phyloP scores from a whole-genome alignment of 2,329 filamentous ascomycete species.

The Sclerotinia subarctica region DNA sequence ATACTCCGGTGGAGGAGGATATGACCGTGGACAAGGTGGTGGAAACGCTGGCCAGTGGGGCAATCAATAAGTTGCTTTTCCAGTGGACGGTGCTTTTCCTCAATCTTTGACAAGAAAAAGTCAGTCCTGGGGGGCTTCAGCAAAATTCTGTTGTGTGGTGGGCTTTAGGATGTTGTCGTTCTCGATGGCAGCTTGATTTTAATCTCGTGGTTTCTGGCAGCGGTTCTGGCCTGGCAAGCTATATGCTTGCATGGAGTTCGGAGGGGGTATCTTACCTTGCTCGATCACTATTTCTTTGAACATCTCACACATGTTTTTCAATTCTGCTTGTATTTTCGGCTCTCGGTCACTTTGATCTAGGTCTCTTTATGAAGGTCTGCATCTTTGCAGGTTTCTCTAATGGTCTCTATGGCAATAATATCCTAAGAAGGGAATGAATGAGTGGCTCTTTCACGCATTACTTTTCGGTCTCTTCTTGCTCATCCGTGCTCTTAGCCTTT shows the following conservation, averaged over 20 bases:
- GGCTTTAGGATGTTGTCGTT: constrained; percentile 29
- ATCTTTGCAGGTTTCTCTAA: constrained; percentile 31
- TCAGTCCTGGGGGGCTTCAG: constrained; percentile 37
- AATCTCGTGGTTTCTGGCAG: constrained; percentile 38
- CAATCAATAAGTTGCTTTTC: constrained; percentile 11
- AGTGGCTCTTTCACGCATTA: constrained; percentile 37
- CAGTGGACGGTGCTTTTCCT: constrained; percentile 6
- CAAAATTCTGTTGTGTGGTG: constrained; percentile 39
- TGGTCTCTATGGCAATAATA: constrained; percentile 35
- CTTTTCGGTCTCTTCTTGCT: constrained; percentile 58
- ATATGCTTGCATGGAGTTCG: constrained; percentile 39
- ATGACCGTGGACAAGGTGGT: constrained; percentile 7
- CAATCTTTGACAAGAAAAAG: constrained; percentile 34
- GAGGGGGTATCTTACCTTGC: constrained; percentile 33
- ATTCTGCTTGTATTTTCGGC: constrained; percentile 31
- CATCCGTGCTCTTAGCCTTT: constrained; percentile 47
- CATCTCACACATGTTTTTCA: constrained; percentile 28
- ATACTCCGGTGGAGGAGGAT: constrained; percentile 16
- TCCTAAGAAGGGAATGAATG: constrained; percentile 26
- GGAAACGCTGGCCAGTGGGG: constrained; percentile 20
- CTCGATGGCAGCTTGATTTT: constrained; percentile 29
- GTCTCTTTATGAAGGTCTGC: constrained; percentile 33
- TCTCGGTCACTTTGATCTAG: constrained; percentile 37
- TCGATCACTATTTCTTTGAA: constrained; percentile 32
- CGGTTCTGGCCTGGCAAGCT: constrained; percentile 35